Conservation (phyloP, 2,329 filamentous ascomycete species). For the Phoma sp. region DNA sequence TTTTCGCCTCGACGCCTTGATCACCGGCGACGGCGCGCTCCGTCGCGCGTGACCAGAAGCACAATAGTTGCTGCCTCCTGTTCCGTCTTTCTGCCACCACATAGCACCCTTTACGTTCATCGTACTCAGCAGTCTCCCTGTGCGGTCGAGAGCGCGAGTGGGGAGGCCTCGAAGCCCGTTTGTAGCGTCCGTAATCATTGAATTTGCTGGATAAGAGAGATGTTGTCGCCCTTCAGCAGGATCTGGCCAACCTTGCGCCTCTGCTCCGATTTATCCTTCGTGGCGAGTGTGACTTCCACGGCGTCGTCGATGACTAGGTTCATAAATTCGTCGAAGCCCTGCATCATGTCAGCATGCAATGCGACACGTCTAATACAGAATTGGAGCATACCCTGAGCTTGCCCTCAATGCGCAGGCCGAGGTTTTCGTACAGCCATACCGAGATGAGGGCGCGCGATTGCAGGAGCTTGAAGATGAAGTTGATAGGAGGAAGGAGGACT, state of each 20-base stretch:
- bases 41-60: conserved; percentile 31
- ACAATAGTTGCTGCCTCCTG: not conserved
- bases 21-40: conserved; percentile 70
- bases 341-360: conserved; percentile 23
- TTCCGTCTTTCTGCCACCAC: conserved; percentile 4
- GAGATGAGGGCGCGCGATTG: conserved; percentile 83
- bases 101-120: conserved; percentile 4
- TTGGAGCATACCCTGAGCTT: conserved; percentile 78
- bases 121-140: conserved; percentile 8
- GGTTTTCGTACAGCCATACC: conserved; percentile 97
- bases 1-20: conserved; percentile 77
- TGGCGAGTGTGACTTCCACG: conserved; percentile 84
- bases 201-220: conserved; percentile 71
- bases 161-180: not conserved
- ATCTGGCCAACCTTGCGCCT: conserved; percentile 83
- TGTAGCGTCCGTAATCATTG: conserved; percentile 23
- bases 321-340: conserved; percentile 99
- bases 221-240: conserved; percentile 85
- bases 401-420: conserved; percentile 91
- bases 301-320: conserved; percentile 97
- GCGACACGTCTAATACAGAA: not conserved
- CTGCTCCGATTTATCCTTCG: conserved; percentile 78
- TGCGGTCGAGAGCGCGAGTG: conserved; percentile 11
- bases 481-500: conserved; percentile 77
- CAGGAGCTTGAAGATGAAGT: conserved; percentile 93